phyloP scores from a whole-genome alignment of 2,329 filamentous ascomycete species.

The Stagonosporopsis rhizophila region DNA sequence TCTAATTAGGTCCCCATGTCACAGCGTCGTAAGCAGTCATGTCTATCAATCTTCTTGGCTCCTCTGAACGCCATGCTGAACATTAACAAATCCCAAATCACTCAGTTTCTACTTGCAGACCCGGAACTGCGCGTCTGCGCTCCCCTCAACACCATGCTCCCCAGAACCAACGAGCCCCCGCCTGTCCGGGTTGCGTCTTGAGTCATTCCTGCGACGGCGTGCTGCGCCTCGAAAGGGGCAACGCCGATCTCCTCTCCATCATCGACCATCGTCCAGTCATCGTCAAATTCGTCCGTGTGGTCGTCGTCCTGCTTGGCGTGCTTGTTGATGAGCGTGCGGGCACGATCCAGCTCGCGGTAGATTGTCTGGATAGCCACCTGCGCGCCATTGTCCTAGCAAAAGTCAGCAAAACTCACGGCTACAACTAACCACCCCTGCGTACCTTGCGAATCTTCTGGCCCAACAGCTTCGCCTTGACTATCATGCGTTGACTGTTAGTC shows the following conservation, averaged over 20 bases:
- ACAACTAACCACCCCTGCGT: constrained; percentile 46
- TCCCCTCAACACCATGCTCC: constrained; percentile 42
- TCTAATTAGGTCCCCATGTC: not conserved
- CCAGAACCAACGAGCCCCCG: constrained; percentile 34
- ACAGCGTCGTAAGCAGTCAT: constrained; percentile 7
- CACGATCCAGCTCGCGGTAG: constrained; percentile 94
- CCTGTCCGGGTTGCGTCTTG: constrained; percentile 34
- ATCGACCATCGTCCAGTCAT: constrained; percentile 92
- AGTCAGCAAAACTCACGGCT: constrained; percentile 38
- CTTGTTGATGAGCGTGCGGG: constrained; percentile 80
- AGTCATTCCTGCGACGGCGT: constrained; percentile 29
- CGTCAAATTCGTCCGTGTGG: constrained; percentile 69
- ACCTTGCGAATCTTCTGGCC: constrained; percentile 89
- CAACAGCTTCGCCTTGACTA: constrained; percentile 79
- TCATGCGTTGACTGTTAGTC: constrained; percentile 89
- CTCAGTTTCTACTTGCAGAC: constrained; percentile 31
- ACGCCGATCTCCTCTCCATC: constrained; percentile 54
- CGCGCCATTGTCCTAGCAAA: constrained; percentile 81
- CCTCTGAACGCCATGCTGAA: constrained; percentile 14
- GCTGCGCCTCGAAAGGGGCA: constrained; percentile 30
- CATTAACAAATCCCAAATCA: constrained; percentile 4
- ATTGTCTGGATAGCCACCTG: constrained; percentile 87
- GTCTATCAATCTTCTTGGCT: constrained; percentile 15
- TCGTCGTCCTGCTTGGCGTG: constrained; percentile 46
- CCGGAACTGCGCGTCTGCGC: constrained; percentile 29